Percentiles rank a stretch among this genome's conserved stretches.
Evolutionary conservation across 352 stramenopile genomes (phyloP).

Genomic region (Pythium monospermum): DNA sequence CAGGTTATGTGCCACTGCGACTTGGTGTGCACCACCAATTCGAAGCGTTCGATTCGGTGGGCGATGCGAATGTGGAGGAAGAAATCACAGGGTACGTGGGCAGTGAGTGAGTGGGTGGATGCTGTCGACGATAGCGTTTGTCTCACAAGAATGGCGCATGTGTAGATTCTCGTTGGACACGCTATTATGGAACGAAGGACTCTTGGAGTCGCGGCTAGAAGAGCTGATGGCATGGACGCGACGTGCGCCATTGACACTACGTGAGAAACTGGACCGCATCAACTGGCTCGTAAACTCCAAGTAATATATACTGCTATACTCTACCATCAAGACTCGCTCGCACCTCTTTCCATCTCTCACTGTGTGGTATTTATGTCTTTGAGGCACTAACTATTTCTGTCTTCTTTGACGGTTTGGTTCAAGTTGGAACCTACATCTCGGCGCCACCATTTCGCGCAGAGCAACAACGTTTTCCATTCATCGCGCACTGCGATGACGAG

Average conservation of each 20-base stretch:
- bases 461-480: neutral
- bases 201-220: conserved; percentile 59
- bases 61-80: conserved; percentile 21
- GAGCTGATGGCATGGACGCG: conserved; percentile 62
- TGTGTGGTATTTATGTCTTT: neutral
- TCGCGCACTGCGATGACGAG: conserved; percentile 36
- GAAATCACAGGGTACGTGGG: conserved; percentile 28
- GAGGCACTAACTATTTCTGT: conserved; percentile 3
- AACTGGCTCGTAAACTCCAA: conserved; percentile 58
- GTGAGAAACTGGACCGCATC: conserved; percentile 60
- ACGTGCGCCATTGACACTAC: conserved; percentile 39
- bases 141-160: no score
- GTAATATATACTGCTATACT: conserved; percentile 30
- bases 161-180: conserved; percentile 77
- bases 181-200: conserved; percentile 56
- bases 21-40: conserved; percentile 34
- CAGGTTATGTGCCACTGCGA: conserved; percentile 61
- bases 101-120: neutral
- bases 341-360: no score
- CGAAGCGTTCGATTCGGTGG: conserved; percentile 9
- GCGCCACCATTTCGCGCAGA: neutral
- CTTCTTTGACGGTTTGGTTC: neutral
- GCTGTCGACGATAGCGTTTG: neutral
- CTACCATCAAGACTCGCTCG: neutral
- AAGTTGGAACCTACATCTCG: neutral